phyloP scores from a whole-genome alignment of 1,284 basidiomycete genomes.

The Farysia itapuensis region DNA sequence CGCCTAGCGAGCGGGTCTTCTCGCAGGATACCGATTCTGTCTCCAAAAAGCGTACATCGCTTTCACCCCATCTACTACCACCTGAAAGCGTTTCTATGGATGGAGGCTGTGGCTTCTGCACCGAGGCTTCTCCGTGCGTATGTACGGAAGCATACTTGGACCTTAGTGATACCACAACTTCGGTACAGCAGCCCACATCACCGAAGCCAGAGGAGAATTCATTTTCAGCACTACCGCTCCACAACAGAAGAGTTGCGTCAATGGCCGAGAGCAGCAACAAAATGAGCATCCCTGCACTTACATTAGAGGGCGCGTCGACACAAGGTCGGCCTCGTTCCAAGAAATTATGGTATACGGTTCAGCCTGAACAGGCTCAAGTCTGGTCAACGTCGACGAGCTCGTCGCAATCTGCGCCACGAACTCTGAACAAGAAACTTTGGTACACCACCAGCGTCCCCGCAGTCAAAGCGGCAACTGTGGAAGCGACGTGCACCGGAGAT shows the following conservation, averaged over 20 bases:
- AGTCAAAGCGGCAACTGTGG: no score
- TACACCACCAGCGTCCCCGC: background rate
- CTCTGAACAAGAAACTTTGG: constrained; percentile 25
- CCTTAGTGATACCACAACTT: constrained; percentile 3
- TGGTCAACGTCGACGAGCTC: constrained; percentile 1
- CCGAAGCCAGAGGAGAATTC: background rate
- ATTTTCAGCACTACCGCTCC: no score
- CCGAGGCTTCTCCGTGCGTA: constrained; percentile 43
- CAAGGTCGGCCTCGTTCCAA: no score
- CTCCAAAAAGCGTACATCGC: constrained; percentile 1
- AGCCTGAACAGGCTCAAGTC: no score
- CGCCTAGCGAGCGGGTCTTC: no score
- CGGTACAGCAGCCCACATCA: no score
- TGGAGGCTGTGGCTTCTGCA: constrained; percentile 52
- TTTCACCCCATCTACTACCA: background rate
- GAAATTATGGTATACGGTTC: no score
- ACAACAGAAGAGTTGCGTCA: no score
- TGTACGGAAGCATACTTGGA: constrained; percentile 42
- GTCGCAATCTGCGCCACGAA: background rate
- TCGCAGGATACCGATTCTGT: no score
- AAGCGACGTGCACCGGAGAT: constrained; percentile 40
- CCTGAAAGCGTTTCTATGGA: constrained; percentile 17
- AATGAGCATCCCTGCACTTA: no score
- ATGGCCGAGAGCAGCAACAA: no score
- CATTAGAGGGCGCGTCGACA: no score